These are phyloP conservation scores for Penicillium subrubescens DNA, from an alignment of 495 filamentous ascomycete genomes.

Conservation along the genomic window DNA sequence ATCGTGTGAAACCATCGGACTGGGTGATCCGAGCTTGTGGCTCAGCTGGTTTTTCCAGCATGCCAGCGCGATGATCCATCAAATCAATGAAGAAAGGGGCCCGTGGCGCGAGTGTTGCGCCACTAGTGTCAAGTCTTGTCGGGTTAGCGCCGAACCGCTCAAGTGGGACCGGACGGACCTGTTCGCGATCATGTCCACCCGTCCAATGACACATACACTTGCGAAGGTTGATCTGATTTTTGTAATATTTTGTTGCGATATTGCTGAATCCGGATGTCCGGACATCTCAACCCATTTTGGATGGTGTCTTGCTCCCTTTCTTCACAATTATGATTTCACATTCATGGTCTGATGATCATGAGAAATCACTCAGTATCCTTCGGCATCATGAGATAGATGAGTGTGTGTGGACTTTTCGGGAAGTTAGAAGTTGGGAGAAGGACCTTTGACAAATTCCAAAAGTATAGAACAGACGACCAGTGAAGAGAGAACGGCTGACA, in stretches of 20 bases:
- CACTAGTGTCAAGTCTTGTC: constrained; percentile 14
- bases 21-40: constrained; percentile 23
- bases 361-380: background rate
- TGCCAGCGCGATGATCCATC: background rate
- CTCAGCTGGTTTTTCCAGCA: constrained; percentile 15
- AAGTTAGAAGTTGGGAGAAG: too few relatives aligned
- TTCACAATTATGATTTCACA: background rate
- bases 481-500: background rate
- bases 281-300: background rate
- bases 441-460: background rate
- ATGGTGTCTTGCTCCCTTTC: background rate
- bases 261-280: background rate
- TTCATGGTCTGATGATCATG: constrained; percentile 1
- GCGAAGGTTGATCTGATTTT: background rate
- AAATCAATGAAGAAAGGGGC: constrained; percentile 12
- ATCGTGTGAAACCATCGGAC: background rate
- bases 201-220: constrained; percentile 22
- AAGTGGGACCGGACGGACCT: constrained; percentile 10
- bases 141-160: constrained; percentile 21
- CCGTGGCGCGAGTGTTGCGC: constrained; percentile 4
- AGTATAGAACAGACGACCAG: background rate
- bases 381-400: background rate
- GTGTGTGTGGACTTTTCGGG: background rate
- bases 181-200: constrained; percentile 13
- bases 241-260: background rate